Evolutionary conservation across 2,329 filamentous ascomycete genomes (phyloP).

Genomic region (Penicillium crustosum): DNA sequence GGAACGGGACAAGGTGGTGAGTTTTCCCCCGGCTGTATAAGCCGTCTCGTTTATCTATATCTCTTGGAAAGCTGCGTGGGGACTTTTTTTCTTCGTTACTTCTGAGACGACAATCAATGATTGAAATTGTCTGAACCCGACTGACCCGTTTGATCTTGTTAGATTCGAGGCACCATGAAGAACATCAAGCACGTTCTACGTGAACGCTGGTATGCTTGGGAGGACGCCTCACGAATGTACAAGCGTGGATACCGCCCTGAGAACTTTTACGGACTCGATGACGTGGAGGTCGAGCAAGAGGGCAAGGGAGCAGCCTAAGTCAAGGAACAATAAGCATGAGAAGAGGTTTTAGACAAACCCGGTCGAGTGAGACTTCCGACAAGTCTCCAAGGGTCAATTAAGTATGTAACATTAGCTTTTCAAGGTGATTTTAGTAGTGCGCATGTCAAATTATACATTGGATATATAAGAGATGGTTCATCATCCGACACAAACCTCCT

Average conservation of each 20-base stretch:
- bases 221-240: constrained; percentile 42
- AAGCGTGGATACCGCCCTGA: constrained; percentile 38
- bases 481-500: background rate
- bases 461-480: background rate
- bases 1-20: constrained; percentile 65
- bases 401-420: constrained; percentile 15
- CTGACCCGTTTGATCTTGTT: constrained; percentile 5
- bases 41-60: background rate
- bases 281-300: constrained; percentile 14
- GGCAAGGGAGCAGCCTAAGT: background rate
- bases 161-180: constrained; percentile 77
- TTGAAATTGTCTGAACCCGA: background rate
- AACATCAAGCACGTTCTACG: constrained; percentile 81
- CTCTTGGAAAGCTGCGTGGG: background rate
- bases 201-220: constrained; percentile 84
- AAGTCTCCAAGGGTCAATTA: background rate
- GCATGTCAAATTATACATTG: constrained; percentile 7
- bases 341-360: background rate
- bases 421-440: constrained; percentile 1
- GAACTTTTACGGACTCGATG: constrained; percentile 23
- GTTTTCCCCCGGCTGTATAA: constrained; percentile 31
- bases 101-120: background rate
- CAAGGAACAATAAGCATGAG: background rate
- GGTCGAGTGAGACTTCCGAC: background rate
- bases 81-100: background rate